Conservation (phyloP, 1,284 basidiomycete species). For the Agroathelia rolfsii region DNA sequence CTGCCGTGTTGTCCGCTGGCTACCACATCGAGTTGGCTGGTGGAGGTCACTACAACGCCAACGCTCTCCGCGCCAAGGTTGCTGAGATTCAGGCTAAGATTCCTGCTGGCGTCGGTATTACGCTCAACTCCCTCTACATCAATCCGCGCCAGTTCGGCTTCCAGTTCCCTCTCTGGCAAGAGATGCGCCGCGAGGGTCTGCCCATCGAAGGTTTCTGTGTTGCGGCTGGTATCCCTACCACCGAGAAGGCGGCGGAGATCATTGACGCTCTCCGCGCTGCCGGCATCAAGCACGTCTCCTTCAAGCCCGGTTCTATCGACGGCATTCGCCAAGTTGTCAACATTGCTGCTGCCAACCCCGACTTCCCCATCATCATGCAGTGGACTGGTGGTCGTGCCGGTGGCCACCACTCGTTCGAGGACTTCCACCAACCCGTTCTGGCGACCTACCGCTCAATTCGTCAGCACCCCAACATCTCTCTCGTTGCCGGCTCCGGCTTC, state of each 20-base stretch:
- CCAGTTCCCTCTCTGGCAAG: conserved; percentile 96
- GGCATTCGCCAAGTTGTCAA: conserved; percentile 95
- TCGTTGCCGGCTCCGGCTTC: conserved; percentile 96
- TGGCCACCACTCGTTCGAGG: conserved; percentile 96
- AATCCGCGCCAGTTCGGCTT: conserved; percentile 96
- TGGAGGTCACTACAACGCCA: conserved; percentile 92
- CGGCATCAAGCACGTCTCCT: conserved; percentile 91
- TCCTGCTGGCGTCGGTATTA: conserved; percentile 82
- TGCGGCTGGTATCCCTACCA: conserved; percentile 89
- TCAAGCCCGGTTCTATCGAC: conserved; percentile 96
- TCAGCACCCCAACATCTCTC: conserved; percentile 78
- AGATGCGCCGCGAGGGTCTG: conserved; percentile 91
- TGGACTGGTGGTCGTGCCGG: conserved; percentile 99
- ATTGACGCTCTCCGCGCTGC: conserved; percentile 67
- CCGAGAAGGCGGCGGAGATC: conserved; percentile 91
- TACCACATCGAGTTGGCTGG: conserved; percentile 97
- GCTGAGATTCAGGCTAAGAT: conserved; percentile 80
- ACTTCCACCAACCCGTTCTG: conserved; percentile 95
- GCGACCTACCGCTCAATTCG: conserved; percentile 87
- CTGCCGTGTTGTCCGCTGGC: conserved; percentile 86
- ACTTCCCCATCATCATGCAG: conserved; percentile 97
- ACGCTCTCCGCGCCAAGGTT: conserved; percentile 82
- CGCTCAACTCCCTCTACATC: conserved; percentile 95
- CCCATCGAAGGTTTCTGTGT: conserved; percentile 98
- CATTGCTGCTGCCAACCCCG: conserved; percentile 90